Evolutionary conservation across 352 stramenopile species (phyloP), one percentile per base, ranked within the genome.

Genomic region (Globisporangium cylindrosporum): DNA sequence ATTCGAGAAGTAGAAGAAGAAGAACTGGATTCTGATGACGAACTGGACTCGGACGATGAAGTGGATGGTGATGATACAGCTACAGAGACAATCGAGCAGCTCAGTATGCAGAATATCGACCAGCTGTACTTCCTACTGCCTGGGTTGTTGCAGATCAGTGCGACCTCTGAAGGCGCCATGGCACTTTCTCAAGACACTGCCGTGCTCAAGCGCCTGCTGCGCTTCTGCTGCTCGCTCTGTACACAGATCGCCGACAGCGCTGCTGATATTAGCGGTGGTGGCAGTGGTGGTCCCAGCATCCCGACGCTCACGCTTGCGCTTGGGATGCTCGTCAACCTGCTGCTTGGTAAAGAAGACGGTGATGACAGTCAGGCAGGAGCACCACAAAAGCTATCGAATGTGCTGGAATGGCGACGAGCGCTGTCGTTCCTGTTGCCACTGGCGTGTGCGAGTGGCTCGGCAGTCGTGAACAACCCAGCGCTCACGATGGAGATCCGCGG

Each of bases 61-160:
- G 60, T 94, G 6, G 79, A 90, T 29, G 36, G 20, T 24, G 27
- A 32, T 3, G 46, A 25, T 29, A 36, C 24, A 4, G 71, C 68
- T 15, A 70, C 89, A 57, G 71, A 64, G 27, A 62, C 80, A 70
- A 27, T 58, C 71, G 4, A n/a, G 59, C 73, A 22, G 78, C 81
- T 43, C 70, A 81, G 24, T 71, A 69, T 27, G 59, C 64, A 51
- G 73, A 85, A 22, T 20, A 89, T 93, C 38, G 86, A 94, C 57
- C 83, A 89, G 46, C 76, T 96, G 22, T 85, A 93, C 56, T 96
- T 94, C 59, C 62, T 96, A 14, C 69, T 96, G 3, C 88, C 88
- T n/a, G 88, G 88, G 0, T 66, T 96, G 32, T 65, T 96, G 10
- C 86, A 94, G 57, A 75, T 96, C 55, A 94, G 85, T 55, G 86